Percentiles rank a stretch among this genome's conserved stretches.
Conservation (phyloP, 2,329 filamentous ascomycete species). For the Bipolaris cookei region DNA sequence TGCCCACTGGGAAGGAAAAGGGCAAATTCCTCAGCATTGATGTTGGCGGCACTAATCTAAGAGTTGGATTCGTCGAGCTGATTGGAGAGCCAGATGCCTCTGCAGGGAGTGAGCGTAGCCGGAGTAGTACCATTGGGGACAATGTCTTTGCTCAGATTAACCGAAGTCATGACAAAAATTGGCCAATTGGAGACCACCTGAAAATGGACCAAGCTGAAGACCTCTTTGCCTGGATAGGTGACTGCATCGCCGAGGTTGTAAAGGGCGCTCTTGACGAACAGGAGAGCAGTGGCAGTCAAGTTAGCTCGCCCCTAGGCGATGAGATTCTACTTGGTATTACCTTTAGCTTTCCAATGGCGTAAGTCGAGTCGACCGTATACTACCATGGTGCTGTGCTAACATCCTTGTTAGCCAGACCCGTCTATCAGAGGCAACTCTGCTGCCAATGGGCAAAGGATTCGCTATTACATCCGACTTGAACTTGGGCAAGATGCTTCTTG, state of each 20-base stretch:
- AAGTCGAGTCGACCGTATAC: constrained; percentile 16
- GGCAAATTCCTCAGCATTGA: constrained; percentile 57
- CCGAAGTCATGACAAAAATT: constrained; percentile 70
- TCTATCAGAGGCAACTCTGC: constrained; percentile 67
- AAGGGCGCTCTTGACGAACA: constrained; percentile 58
- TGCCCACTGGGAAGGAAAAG: constrained; percentile 66
- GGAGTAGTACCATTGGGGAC: constrained; percentile 29
- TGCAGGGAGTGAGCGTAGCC: constrained; percentile 9
- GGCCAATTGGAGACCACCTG: constrained; percentile 75
- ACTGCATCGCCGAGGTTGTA: constrained; percentile 76
- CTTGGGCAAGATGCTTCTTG: constrained; percentile 64
- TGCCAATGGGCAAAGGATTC: constrained; percentile 75
- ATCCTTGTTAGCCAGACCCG: constrained; percentile 57
- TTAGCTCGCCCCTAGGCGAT: constrained; percentile 44
- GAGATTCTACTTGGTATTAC: constrained; percentile 70
- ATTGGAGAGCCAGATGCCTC: constrained; percentile 52
- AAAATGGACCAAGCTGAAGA: constrained; percentile 77
- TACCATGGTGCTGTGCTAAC: constrained; percentile 16
- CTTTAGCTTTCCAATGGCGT: constrained; percentile 72
- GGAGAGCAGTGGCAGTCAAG: constrained; percentile 20
- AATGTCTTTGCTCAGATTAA: constrained; percentile 53
- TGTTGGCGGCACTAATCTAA: constrained; percentile 71
- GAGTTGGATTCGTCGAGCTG: constrained; percentile 71
- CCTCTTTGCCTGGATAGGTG: constrained; percentile 81
- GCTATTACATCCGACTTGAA: constrained; percentile 66